Conservation (phyloP, 345 rosid species). For the Draba incana region DNA sequence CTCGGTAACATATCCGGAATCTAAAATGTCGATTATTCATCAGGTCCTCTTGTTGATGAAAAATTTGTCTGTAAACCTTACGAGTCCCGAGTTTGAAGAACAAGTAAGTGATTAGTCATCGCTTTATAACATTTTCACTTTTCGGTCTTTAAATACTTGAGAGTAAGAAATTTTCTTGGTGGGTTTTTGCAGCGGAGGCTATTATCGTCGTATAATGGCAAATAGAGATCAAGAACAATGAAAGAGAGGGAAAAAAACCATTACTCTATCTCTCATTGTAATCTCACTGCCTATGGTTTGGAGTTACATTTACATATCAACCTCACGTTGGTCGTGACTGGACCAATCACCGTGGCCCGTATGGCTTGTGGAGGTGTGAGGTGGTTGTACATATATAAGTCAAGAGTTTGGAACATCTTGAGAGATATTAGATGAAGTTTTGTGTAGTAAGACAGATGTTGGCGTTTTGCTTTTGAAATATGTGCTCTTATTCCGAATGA, state of each 20-base stretch:
- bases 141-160: neutral
- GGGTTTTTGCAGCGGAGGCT: constrained; percentile 24
- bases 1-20: neutral
- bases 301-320: neutral
- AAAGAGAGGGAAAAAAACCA: neutral
- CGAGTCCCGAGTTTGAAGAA: constrained; percentile 81
- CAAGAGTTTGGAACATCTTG: constrained; percentile 3
- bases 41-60: constrained; percentile 86
- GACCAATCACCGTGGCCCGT: neutral
- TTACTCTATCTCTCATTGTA: neutral
- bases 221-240: neutral
- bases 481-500: neutral
- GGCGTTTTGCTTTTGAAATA: neutral
- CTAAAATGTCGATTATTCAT: neutral
- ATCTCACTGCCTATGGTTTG: neutral
- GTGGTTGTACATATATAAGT: constrained; percentile 23
- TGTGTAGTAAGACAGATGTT: neutral
- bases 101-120: constrained; percentile 50
- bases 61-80: constrained; percentile 71
- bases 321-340: neutral
- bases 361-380: neutral
- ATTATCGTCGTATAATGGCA: constrained; percentile 20
- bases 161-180: neutral
- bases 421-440: neutral
- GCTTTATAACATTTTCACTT: constrained; percentile 1